phyloP scores from a whole-genome alignment of 192 early-diverging fungal species.

The Coemansia erecta region DNA sequence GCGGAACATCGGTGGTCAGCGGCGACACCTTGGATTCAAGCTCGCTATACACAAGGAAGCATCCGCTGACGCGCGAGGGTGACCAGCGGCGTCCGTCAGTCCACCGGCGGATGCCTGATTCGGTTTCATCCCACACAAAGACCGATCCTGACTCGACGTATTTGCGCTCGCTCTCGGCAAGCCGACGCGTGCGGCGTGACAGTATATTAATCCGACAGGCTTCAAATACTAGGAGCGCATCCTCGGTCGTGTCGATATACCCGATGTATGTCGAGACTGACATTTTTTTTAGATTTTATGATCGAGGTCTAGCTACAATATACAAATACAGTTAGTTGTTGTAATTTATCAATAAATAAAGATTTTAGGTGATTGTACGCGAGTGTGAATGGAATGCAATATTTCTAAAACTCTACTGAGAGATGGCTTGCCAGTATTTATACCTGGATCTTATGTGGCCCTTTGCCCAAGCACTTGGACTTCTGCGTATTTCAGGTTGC shows the following conservation, averaged over 20 bases:
- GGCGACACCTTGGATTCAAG: conserved; percentile 57
- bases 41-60: conserved; percentile 85
- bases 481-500: too few relatives aligned
- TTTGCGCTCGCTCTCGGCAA: conserved; percentile 77
- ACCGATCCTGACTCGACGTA: conserved; percentile 79
- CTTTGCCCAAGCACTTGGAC: background rate
- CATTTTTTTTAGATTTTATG: background rate
- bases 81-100: conserved; percentile 91
- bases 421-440: too few relatives aligned
- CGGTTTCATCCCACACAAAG: conserved; percentile 89
- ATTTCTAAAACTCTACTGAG: too few relatives aligned
- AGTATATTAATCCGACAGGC: conserved; percentile 73
- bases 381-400: too few relatives aligned
- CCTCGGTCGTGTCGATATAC: conserved; percentile 76
- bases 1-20: conserved; percentile 25
- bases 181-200: conserved; percentile 65
- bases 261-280: conserved; percentile 61
- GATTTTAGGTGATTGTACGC: background rate
- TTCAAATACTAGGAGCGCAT: conserved; percentile 86
- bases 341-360: background rate
- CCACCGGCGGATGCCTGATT: conserved; percentile 90
- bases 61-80: conserved; percentile 80
- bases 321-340: background rate
- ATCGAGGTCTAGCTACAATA: background rate
- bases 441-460: background rate